Evolutionary conservation across 2,329 filamentous ascomycete species (phyloP).

Genomic region (Xylaria arbuscula): DNA sequence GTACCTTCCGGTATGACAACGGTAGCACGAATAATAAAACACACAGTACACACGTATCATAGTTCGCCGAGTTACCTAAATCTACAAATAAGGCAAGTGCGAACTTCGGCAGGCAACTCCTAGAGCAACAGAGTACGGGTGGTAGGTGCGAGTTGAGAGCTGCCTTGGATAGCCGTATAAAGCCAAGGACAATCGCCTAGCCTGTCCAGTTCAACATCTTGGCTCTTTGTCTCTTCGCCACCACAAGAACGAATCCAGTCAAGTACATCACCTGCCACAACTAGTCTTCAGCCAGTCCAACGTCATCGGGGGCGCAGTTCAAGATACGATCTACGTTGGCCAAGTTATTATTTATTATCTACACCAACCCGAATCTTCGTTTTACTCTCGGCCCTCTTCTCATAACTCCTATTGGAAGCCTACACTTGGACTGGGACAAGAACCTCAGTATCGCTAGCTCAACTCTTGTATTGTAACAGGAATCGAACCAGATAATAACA

Average conservation of each 20-base stretch:
- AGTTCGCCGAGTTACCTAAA: neutral
- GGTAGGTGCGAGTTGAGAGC: too few relatives aligned
- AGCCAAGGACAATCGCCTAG: constrained; percentile 22
- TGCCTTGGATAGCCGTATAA: constrained; percentile 24
- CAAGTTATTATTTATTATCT: constrained; percentile 6
- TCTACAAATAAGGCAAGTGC: neutral
- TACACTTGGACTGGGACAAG: constrained; percentile 5
- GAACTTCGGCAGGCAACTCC: neutral
- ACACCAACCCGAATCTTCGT: neutral
- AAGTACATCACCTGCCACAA: constrained; percentile 19
- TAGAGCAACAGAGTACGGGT: neutral
- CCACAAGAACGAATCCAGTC: constrained; percentile 30
- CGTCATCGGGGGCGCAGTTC: constrained; percentile 26
- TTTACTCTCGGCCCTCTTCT: neutral
- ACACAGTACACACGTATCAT: neutral
- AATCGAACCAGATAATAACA: neutral
- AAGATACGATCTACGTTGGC: constrained; percentile 18
- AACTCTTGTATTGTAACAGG: neutral
- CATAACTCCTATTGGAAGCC: constrained; percentile 8
- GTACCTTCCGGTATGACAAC: neutral
- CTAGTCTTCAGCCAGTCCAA: constrained; percentile 11
- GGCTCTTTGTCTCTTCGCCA: constrained; percentile 33
- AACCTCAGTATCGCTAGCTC: neutral
- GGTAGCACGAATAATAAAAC: neutral
- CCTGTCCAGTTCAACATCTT: constrained; percentile 7